Evolutionary conservation across 208 protist species (phyloP), one percentile per base, ranked within the genome.

Genomic region (Leishmania braziliensis): DNA sequence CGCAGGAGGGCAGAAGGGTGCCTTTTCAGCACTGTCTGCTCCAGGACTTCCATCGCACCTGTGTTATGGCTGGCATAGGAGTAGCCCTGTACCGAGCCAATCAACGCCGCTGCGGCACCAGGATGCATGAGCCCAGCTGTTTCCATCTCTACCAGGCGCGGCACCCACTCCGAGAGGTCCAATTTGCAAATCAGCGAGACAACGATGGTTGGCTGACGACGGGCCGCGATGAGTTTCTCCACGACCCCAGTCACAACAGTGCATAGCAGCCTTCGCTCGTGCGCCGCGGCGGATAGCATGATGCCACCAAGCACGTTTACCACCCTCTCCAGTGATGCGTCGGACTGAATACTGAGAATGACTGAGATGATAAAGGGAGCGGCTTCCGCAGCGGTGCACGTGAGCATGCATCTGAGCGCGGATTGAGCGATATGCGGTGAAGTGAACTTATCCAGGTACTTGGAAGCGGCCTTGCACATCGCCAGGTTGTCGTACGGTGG

Each of bases 1-100:
- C 84, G 84, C 81, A 88, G 29, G 14, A 83, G 3, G 50, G 84
- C 69, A 5, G 66, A 63, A 0, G 56, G 48, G 66, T 84, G 79
- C 2, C 0, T 54, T 8, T 79, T 74, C 36, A 83, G 77, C 33
- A 46, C 43, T 18, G 51, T 33, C 60, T 26, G 5, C 80, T 88
- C 84, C 26, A 84, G 33, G 8, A 4, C n/a, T 9, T 69, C 77
- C 18, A 68, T 73, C 3, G 65, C 80, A 14, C 39, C 43, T 1
- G 39, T 16, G 46, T 78, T 14, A 2, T 16, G 23, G 14, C 76
- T 33, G 5, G 69, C 26, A 56, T n/a, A n/a, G 51, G 9, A 14
- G 72, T 50, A 46, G 36, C 43, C 18, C 23, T 80, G 33, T n/a
- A 88, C 66, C 0, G 36, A 2, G 0, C 26, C 36, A 23, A 88